Evolutionary conservation across 2,329 filamentous ascomycete species (phyloP).

Genomic region (Didymella lethalis): DNA sequence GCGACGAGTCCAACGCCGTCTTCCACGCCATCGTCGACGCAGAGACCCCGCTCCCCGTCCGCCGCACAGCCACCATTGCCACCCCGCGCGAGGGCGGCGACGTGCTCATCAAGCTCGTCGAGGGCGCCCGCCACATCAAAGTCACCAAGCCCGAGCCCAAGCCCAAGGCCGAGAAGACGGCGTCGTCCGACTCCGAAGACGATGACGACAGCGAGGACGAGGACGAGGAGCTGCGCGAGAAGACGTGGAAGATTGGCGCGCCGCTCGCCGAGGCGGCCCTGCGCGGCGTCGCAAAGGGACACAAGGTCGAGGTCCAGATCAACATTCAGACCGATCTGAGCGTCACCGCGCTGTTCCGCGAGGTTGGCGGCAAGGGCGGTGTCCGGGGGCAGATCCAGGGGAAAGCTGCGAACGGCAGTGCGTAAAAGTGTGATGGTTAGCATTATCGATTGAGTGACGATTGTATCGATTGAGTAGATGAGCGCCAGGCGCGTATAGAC

Average conservation of each 20-base stretch:
- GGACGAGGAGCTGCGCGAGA: conserved; percentile 85
- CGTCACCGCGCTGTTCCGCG: conserved; percentile 81
- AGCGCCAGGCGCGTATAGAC: conserved; percentile 7
- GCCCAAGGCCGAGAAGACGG: conserved; percentile 70
- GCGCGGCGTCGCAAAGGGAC: conserved; percentile 82
- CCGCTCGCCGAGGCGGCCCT: conserved; percentile 86
- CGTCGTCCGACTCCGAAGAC: conserved; percentile 64
- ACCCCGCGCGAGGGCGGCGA: conserved; percentile 84
- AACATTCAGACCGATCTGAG: conserved; percentile 82
- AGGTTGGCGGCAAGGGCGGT: conserved; percentile 87
- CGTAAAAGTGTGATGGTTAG: conserved; percentile 23
- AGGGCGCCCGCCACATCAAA: conserved; percentile 91
- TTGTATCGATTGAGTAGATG: conserved; percentile 19
- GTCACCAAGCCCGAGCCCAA: conserved; percentile 87
- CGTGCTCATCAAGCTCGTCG: conserved; percentile 85
- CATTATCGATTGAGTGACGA: background rate
- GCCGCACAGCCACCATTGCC: conserved; percentile 80
- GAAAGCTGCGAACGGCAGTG: conserved; percentile 42
- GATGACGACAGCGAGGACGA: conserved; percentile 72
- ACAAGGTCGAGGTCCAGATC: conserved; percentile 92
- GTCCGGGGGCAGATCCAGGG: conserved; percentile 44
- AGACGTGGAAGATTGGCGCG: conserved; percentile 88
- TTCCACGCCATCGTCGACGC: conserved; percentile 84
- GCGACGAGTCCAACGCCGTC: conserved; percentile 66
- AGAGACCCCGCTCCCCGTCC: conserved; percentile 89